These are phyloP conservation scores for Carex parvula DNA, from an alignment of 176 grass and related monocot species.

Conservation along the genomic window DNA sequence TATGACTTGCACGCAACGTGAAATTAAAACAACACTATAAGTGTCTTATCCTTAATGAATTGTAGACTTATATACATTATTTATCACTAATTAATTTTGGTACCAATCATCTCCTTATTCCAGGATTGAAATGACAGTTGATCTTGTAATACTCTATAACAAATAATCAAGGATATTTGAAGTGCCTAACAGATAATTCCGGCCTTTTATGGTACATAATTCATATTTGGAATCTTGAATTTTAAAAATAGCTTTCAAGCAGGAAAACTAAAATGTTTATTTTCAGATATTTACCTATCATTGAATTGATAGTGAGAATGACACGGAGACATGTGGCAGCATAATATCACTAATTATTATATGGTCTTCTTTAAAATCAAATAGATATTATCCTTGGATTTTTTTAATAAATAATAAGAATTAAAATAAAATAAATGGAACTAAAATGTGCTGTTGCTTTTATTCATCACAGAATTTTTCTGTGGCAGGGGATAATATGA, in stretches of 20 bases:
- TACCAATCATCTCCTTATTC: not conserved
- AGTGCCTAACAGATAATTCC: not conserved
- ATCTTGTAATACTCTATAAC: not conserved
- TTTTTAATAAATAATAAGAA: not conserved
- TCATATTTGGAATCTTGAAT: not conserved
- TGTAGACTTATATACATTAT: too few species aligned
- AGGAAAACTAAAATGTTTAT: not conserved
- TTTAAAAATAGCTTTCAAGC: not conserved
- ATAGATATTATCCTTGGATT: conserved; percentile 9
- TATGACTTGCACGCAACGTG: too few species aligned
- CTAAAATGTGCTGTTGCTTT: not conserved
- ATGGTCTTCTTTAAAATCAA: not conserved
- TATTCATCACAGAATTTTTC: not conserved
- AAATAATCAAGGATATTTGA: not conserved
- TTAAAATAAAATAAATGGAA: too few species aligned
- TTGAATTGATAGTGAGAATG: conserved; percentile 1
- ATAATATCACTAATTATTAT: not conserved
- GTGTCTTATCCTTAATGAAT: too few species aligned
- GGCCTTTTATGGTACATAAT: not conserved
- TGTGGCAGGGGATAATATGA: not conserved
- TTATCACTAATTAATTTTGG: not conserved
- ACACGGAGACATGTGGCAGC: not conserved
- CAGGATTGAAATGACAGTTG: not conserved
- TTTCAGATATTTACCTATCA: not conserved
- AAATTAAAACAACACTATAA: too few species aligned